phyloP scores from a whole-genome alignment of 768 basidiomycete genomes.

The Terana coerulea region DNA sequence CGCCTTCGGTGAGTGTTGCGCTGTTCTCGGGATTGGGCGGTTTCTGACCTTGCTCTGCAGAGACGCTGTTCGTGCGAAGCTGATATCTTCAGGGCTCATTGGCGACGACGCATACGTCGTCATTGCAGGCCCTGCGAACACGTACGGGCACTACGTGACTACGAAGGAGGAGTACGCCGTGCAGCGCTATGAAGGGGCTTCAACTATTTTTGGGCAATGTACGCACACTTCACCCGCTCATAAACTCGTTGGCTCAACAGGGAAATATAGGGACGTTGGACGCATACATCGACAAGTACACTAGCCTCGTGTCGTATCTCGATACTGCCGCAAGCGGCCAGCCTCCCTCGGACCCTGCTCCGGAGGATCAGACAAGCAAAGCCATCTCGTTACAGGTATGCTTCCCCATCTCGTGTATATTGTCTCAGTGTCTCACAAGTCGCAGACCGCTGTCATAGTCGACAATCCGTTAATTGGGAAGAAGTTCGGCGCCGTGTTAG shows the following conservation, averaged over 20 bases:
- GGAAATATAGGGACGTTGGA: constrained; percentile 59
- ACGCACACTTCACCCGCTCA: constrained; percentile 27
- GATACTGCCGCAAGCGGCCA: constrained; percentile 42
- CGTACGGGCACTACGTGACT: constrained; percentile 71
- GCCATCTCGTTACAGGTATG: constrained; percentile 67
- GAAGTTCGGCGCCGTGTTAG: constrained; percentile 57
- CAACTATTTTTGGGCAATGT: constrained; percentile 76
- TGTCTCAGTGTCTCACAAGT: not conserved
- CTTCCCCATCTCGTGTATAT: constrained; percentile 1
- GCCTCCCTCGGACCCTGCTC: constrained; percentile 61
- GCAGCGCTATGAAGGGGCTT: constrained; percentile 81
- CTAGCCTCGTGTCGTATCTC: constrained; percentile 59
- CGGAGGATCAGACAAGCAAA: constrained; percentile 57
- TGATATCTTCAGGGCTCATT: constrained; percentile 61
- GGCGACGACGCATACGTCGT: constrained; percentile 72
- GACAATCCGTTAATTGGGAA: constrained; percentile 55
- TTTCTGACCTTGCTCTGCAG: constrained; percentile 40
- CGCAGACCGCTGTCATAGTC: constrained; percentile 56
- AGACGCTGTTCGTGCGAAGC: constrained; percentile 59
- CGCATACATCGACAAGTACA: constrained; percentile 75
- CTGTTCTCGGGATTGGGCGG: no score
- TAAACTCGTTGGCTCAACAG: constrained; percentile 1
- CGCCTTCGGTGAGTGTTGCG: constrained; percentile 54
- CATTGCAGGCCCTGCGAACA: constrained; percentile 78
- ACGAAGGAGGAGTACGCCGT: constrained; percentile 70